Evolutionary conservation across 345 rosid species (phyloP), one percentile per base, ranked within the genome.

Genomic region (Heritiera littoralis): DNA sequence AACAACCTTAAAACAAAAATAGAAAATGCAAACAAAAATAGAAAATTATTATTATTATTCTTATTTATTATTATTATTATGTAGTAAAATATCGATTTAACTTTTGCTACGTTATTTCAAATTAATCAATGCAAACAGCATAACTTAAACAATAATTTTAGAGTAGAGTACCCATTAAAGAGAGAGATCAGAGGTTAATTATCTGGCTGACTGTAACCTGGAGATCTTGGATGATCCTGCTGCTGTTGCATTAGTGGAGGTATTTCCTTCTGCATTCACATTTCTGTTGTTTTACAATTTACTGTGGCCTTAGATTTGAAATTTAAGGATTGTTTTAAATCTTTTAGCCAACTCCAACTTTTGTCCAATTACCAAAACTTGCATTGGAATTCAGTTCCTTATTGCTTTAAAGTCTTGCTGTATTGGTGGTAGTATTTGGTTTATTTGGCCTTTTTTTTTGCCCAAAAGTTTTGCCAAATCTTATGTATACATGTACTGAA

Each of bases 221-320:
- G 97, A 94, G 77, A 89, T 94, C 82, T 87, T 90, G 43, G 98
- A 96, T 81, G 98, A 96, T 86, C 98, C 98, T 60, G 90, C 97
- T 81, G 94, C 92, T 49, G 80, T 80, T 82, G 97, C 98, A 65
- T 74, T 92, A 82, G 70, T 94, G 38, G 97, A 96, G 98, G 98
- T 96, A 46, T 46, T 17, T 15, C 49, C 7, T 78, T 6, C 55
- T n/a, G 32, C 32, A 52, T 61, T 32, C 68, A 78, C 76, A 40
- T 12, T 18, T 60, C n/a, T 52, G 15, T 48, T 17, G 17, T 61
- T 65, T 77, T 35, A 41, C 28, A 20, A n/a, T 61, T 56, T 41
- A 5, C 49, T 35, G 12, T 68, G 64, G 58, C 40, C 52, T 75
- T 35, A 38, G 55, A 46, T 52, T 78, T 58, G 43, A 12, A 28